These are phyloP conservation scores for Hordeum marinum DNA, from an alignment of 176 grass and related monocot species.

Conservation along the genomic window DNA sequence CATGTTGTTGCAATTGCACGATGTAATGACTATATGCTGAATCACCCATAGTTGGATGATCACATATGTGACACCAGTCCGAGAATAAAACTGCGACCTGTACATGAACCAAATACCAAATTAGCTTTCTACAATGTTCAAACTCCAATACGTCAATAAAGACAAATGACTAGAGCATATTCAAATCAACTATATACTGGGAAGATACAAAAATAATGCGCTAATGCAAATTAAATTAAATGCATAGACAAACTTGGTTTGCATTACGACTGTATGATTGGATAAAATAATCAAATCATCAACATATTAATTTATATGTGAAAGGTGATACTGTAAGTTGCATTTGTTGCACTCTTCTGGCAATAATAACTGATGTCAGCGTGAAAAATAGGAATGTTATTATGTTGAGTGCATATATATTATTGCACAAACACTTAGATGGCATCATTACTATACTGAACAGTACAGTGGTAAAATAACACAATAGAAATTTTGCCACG, in stretches of 20 bases:
- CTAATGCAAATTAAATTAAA: not conserved
- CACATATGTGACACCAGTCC: conserved; percentile 91
- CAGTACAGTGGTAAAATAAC: not conserved
- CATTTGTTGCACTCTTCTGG: not conserved
- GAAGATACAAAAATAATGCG: not conserved
- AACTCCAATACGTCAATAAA: not conserved
- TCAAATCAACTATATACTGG: not conserved
- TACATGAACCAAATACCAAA: conserved; percentile 17
- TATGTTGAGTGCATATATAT: not conserved
- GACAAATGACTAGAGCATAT: not conserved
- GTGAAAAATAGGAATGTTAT: not conserved
- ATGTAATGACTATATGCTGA: conserved; percentile 70
- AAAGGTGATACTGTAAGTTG: not conserved
- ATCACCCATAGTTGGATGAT: conserved; percentile 75
- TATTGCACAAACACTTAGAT: not conserved
- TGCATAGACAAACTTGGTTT: not conserved
- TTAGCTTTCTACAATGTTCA: conserved; percentile 15
- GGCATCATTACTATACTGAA: not conserved
- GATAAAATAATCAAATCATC: not conserved
- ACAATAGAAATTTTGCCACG: not conserved
- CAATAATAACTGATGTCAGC: not conserved
- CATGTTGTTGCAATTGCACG: conserved; percentile 67
- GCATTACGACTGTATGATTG: not conserved
- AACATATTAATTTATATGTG: not conserved
- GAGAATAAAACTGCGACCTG: conserved; percentile 73